Base-by-base conservation (phyloP, 768 basidiomycete species). In the Vararia minispora region DNA sequence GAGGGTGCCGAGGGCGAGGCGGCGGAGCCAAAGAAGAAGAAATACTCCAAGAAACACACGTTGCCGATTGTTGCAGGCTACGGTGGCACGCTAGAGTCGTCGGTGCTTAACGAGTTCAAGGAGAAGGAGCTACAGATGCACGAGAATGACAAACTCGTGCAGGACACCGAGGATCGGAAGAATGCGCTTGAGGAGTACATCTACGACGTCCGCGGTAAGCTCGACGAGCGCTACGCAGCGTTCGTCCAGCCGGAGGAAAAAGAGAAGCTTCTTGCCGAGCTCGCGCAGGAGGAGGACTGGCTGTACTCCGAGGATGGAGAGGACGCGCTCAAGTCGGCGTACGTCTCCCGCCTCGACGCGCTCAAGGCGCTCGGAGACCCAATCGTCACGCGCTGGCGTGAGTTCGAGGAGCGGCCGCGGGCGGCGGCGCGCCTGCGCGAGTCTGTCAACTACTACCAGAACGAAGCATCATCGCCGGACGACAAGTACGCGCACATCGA, bases 121-220 rank as follows among this genome's bases (percentile, higher is more conserved):
- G 88, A 97, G 65, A 69, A 72, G 49, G 95, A 98, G 66, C 79
- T 77, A 13, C 65, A 83, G 63, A 87, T 99, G 89, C 73, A 82
- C 58, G 72, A 84, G 21, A 65, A 75, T 40, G 95, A 99, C 65
- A 97, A 94, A 69, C 83, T 98, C 45, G 94, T 99, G 37, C 75
- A 79, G 67, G 95, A 99, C 58, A 99, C 95, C 41, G 94, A 97
- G 89, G 87, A 98, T 61, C 79, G 87, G 60, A 99, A 97, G 68
- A 99, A 99, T 57, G 91, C 92, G 4, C 78, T 99, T 11, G 94
- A 99, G 65, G 95, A 98, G 64, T 97, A 94, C 66, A 84, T 98
- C 41, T 97, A 97, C 63, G 94, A 98, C 59, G 90, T 72, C 53
- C 85, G 91, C 27, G 67, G 75, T 60, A 94, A 95, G 66, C 74